A percentile compares a stretch with the other conserved stretches of the same genome.
Evolutionary conservation across 225 moss, liverwort and hornwort species (phyloP).

Genomic region (Asterella californica): DNA sequence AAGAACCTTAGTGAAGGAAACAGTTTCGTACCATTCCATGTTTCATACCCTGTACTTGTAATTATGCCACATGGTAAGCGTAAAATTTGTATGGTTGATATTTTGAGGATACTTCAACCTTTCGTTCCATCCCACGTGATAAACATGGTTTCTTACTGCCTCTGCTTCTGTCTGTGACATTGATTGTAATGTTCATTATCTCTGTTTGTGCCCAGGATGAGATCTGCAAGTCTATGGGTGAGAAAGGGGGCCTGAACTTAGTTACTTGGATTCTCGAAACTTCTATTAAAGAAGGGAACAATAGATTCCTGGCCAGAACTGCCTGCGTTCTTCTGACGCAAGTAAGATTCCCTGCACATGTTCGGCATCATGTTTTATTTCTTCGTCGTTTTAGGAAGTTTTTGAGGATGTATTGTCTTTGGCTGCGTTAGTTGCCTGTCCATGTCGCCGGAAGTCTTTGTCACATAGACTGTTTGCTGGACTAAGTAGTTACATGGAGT

Average conservation of each 20-base stretch:
- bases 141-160: not conserved
- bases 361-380: not conserved
- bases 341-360: slow-evolving; percentile 33
- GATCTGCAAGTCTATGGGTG: slow-evolving; percentile 78
- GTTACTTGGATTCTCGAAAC: slow-evolving; percentile 60
- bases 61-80: not conserved
- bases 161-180: not conserved
- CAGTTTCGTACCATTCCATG: not conserved
- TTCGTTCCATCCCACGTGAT: not conserved
- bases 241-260: slow-evolving; percentile 72
- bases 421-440: not conserved
- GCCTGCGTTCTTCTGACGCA: slow-evolving; percentile 69
- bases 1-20: not conserved
- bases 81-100: not conserved
- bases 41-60: not conserved
- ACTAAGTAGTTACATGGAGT: too few species aligned
- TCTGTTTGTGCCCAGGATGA: slow-evolving; percentile 57
- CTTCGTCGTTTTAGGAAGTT: not conserved
- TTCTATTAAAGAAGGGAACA: slow-evolving; percentile 46
- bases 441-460: not conserved
- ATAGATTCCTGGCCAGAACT: slow-evolving; percentile 61
- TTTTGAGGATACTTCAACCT: not conserved
- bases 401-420: too few species aligned
- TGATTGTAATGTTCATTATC: not conserved
- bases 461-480: too few species aligned